Percentiles rank a stretch among this genome's conserved stretches.
Evolutionary conservation across 768 basidiomycete species (phyloP).

Genomic region (Stropharia rugosoannulata): DNA sequence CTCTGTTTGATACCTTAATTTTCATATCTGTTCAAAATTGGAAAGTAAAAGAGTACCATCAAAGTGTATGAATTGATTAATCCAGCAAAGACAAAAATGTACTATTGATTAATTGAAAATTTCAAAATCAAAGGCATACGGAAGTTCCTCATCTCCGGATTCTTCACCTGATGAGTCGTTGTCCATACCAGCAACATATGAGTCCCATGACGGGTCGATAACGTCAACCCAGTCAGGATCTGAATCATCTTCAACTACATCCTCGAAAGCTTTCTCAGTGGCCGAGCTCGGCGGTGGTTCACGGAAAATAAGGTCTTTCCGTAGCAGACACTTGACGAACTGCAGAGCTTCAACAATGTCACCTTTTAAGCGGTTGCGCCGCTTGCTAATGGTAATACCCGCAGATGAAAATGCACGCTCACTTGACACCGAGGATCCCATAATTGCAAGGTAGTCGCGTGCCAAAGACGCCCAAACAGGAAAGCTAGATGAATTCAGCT

Average conservation of each 20-base stretch:
- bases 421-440: slow-evolving; percentile 38
- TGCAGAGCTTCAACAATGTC: slow-evolving; percentile 35
- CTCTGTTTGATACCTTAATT: too few relatives aligned
- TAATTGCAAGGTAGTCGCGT: slow-evolving; percentile 34
- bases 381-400: slow-evolving; percentile 37
- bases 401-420: slow-evolving; percentile 38
- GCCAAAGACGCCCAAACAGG: slow-evolving; percentile 36
- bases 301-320: not conserved
- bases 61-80: too few relatives aligned
- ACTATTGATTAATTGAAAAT: too few relatives aligned
- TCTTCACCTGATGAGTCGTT: too few relatives aligned
- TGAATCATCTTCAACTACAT: not conserved
- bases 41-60: too few relatives aligned
- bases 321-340: slow-evolving; percentile 20
- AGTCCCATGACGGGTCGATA: not conserved
- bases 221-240: not conserved
- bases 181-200: not conserved
- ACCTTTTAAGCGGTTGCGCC: slow-evolving; percentile 29
- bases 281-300: not conserved
- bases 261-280: not conserved
- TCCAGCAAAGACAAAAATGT: too few relatives aligned
- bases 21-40: too few relatives aligned
- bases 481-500: slow-evolving; percentile 24
- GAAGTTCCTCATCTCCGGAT: too few relatives aligned
- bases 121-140: too few relatives aligned